These are phyloP conservation scores for Pisolithus thermaeus DNA, from an alignment of 1,284 basidiomycete genomes.

Conservation along the genomic window DNA sequence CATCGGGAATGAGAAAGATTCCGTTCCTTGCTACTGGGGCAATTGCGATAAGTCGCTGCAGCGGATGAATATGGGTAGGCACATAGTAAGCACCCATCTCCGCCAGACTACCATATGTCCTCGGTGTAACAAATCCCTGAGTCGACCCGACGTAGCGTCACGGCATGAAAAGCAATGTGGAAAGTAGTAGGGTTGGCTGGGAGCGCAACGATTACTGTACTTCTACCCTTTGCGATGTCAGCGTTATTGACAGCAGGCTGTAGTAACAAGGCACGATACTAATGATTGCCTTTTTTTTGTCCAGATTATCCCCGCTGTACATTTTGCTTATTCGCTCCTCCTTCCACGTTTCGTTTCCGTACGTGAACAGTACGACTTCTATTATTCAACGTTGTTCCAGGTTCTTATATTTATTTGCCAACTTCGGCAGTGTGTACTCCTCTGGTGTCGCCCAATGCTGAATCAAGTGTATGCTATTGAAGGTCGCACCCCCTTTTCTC, in stretches of 20 bases:
- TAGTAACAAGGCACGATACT: not conserved
- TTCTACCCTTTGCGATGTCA: not conserved
- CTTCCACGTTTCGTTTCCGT: not conserved
- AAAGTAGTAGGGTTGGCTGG: not conserved
- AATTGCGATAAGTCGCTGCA: conserved; percentile 17
- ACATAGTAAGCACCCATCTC: conserved; percentile 25
- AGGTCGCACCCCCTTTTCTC: no score
- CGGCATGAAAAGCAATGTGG: conserved; percentile 22
- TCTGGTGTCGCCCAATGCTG: not conserved
- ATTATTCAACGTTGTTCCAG: not conserved
- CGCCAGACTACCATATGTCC: conserved; percentile 21
- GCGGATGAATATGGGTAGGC: conserved; percentile 25
- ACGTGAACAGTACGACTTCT: not conserved
- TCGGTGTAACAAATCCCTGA: conserved; percentile 18
- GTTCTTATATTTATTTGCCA: not conserved
- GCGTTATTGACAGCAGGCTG: not conserved
- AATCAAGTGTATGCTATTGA: not conserved
- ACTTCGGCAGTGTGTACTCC: not conserved
- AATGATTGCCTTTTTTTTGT: not conserved
- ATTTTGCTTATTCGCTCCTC: not conserved
- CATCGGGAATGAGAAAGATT: conserved; percentile 22
- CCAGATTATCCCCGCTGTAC: not conserved
- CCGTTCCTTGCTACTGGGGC: conserved; percentile 20
- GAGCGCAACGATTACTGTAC: not conserved
- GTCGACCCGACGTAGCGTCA: conserved; percentile 23